Evolutionary conservation across 495 filamentous ascomycete species (phyloP), one percentile per base, ranked within the genome.

Genomic region (Baudoinia panamericana): DNA sequence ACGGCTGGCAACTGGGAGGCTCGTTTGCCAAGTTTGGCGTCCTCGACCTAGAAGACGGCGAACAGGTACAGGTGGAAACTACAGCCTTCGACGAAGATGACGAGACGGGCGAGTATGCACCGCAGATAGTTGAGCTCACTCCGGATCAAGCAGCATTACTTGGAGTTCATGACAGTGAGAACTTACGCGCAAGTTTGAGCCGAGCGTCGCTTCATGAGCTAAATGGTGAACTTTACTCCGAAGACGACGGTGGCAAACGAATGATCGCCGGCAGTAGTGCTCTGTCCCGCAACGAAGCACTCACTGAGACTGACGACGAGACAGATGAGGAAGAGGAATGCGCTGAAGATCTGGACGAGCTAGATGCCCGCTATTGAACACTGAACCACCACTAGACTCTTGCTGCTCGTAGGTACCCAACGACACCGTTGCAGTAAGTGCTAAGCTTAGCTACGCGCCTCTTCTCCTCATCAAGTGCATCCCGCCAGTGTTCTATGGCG

Each of bases 61-160:
- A 87, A 57, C 62, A 75, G 51, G 76, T 93, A 12, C 76, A 85
- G 42, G 69, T 90, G 54, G 84, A 93, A 45, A 65, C 83, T 45
- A 65, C 65, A 19, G 81, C 77, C 5, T 69, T 78, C 43, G 80
- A 88, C 45, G 82, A 75, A 42, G 82, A 92, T 41, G 83, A 90
- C 38, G 84, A 90, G 59, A 72, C 70, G 43, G 84, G 84, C 13
- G 88, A 94, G 54, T 87, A 85, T 65, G 78, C 81, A 43, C 90
- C 88, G 12, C 68, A 80, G 17, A 59, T 97, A 13, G 84, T 97
- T 4, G 75, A 85, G 36, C 51, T 86, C 49, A 63, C 60, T 15
- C 17, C 52, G 5, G 54, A 54, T 29, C 61, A 64, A 34, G 40
- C 48, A 12, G 50, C 39, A 20, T 37, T 49, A 30, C 30, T 63